Evolutionary conservation across 495 filamentous ascomycete genomes (phyloP).

Genomic region (Cudoniella acicularis): DNA sequence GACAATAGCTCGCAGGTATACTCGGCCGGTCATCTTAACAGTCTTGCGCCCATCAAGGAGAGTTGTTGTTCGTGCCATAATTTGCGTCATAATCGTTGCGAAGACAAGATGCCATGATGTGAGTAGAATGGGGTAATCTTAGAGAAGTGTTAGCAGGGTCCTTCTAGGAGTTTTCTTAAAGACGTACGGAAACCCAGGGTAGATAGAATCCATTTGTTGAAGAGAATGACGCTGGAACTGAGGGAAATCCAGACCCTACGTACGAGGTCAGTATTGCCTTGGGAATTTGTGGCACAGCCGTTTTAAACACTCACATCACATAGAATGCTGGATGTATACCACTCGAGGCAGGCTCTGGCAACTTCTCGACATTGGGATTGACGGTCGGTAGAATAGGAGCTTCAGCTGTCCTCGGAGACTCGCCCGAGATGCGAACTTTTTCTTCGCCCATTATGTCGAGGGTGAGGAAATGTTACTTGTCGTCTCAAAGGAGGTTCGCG

Average conservation of each 20-base stretch:
- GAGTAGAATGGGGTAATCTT: constrained; percentile 66
- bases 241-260: constrained; percentile 82
- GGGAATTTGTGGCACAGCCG: too few relatives aligned
- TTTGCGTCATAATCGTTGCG: constrained; percentile 85
- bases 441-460: constrained; percentile 61
- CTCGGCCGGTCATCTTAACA: constrained; percentile 88
- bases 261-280: too few relatives aligned
- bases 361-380: constrained; percentile 65
- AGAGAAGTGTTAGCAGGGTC: constrained; percentile 31
- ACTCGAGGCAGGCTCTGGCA: constrained; percentile 54
- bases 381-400: constrained; percentile 72
- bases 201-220: constrained; percentile 98
- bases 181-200: constrained; percentile 62
- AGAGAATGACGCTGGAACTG: constrained; percentile 91
- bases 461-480: constrained; percentile 2
- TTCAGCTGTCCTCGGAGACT: constrained; percentile 54
- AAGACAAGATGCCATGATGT: constrained; percentile 93
- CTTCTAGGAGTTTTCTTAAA: not conserved
- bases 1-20: constrained; percentile 87
- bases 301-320: constrained; percentile 73
- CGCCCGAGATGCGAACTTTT: constrained; percentile 76
- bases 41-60: constrained; percentile 85
- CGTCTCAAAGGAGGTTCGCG: constrained; percentile 3
- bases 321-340: constrained; percentile 83
- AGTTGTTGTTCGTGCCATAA: constrained; percentile 79